These are phyloP conservation scores for Vigna reflexopilosa DNA, from an alignment of 306 rosid species.

Conservation along the genomic window DNA sequence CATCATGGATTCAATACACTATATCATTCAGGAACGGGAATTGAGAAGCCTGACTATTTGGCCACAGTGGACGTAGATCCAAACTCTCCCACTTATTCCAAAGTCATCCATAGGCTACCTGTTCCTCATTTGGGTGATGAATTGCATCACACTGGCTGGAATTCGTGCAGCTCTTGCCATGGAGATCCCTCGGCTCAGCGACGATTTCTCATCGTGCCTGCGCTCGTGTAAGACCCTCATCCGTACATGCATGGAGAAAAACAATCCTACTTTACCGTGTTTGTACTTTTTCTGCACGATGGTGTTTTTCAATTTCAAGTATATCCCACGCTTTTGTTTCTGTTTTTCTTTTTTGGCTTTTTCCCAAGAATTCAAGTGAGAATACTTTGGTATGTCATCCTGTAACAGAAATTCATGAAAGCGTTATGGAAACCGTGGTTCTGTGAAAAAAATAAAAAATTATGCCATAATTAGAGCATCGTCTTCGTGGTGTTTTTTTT, in stretches of 20 bases:
- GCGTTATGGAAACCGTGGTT: background rate
- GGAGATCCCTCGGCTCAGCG: constrained; percentile 82
- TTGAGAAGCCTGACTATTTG: constrained; percentile 84
- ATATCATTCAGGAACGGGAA: constrained; percentile 76
- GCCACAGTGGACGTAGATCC: constrained; percentile 96
- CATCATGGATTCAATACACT: background rate
- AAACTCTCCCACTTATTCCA: constrained; percentile 81
- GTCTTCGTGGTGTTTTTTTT: background rate
- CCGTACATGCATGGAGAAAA: background rate
- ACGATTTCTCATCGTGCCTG: constrained; percentile 70
- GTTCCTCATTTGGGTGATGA: constrained; percentile 80
- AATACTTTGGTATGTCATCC: background rate
- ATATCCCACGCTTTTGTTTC: background rate
- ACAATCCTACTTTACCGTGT: too few species aligned
- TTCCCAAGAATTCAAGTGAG: background rate
- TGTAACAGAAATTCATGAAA: background rate
- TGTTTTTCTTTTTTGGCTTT: background rate
- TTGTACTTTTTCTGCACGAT: too few species aligned
- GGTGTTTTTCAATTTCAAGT: background rate
- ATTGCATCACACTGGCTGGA: constrained; percentile 95
- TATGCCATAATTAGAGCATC: background rate
- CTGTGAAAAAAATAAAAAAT: background rate
- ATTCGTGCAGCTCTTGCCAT: constrained; percentile 94
- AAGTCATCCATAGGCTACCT: constrained; percentile 78
- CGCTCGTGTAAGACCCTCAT: constrained; percentile 60